phyloP scores from a whole-genome alignment of 1,284 basidiomycete genomes.

The Pseudozyma sp. region DNA sequence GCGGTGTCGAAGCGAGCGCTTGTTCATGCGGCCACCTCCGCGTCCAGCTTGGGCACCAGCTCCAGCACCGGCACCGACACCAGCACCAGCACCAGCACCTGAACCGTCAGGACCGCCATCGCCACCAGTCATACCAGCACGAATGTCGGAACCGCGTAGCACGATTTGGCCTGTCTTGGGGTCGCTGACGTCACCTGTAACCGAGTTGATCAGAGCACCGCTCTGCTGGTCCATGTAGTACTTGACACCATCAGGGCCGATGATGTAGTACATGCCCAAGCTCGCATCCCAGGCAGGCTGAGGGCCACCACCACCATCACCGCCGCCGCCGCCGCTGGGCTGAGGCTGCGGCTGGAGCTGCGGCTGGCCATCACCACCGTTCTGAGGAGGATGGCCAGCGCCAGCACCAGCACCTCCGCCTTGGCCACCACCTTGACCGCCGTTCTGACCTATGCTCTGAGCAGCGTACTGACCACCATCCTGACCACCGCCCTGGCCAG shows the following conservation, averaged over 20 bases:
- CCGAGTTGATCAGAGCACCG: conserved; percentile 29
- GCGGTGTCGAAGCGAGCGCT: conserved; percentile 27
- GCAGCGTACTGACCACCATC: not conserved
- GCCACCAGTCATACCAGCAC: not conserved
- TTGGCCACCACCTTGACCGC: not conserved
- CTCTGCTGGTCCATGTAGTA: conserved; percentile 27
- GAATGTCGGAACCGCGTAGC: not conserved
- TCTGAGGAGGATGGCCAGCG: not conserved
- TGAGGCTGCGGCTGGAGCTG: not conserved
- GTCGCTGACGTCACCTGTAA: conserved; percentile 24
- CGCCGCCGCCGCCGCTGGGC: not conserved
- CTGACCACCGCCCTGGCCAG: not conserved
- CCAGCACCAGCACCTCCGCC: not conserved
- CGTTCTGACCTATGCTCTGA: not conserved
- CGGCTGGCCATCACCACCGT: not conserved
- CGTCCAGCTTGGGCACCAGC: conserved; percentile 3
- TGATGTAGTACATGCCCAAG: conserved; percentile 7
- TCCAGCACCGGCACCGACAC: not conserved
- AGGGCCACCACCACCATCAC: not conserved
- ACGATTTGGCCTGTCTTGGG: conserved; percentile 35
- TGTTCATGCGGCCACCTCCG: conserved; percentile 18
- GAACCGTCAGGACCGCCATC: conserved; percentile 2
- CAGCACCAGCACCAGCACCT: conserved; percentile 4
- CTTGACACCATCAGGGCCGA: conserved; percentile 9
- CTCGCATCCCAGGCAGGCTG: conserved; percentile 4